Evolutionary conservation across 2,329 filamentous ascomycete genomes (phyloP).

Genomic region (Torrubiella hemipterigena): DNA sequence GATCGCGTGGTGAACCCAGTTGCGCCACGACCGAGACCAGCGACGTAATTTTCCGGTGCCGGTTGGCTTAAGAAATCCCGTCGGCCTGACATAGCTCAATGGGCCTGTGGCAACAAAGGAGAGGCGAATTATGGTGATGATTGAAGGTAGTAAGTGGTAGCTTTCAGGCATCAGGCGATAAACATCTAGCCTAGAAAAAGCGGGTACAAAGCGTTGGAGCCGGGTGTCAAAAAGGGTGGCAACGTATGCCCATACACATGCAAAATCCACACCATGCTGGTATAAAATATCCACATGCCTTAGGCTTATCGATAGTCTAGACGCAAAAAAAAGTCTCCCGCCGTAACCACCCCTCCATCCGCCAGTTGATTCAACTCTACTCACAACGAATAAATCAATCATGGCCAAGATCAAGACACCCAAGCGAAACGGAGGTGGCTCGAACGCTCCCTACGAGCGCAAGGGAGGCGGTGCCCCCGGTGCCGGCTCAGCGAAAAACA

Average conservation of each 20-base stretch:
- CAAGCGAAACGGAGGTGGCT: slow-evolving; percentile 40
- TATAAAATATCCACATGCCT: no score
- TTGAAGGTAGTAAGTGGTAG: no score
- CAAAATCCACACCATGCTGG: slow-evolving; percentile 1
- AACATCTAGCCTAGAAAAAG: no score
- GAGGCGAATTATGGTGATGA: slow-evolving; percentile 3
- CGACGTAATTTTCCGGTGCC: slow-evolving; percentile 80
- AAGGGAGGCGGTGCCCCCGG: slow-evolving; percentile 12
- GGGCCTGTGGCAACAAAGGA: neutral
- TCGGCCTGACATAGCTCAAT: slow-evolving; percentile 43
- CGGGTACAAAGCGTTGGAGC: no score
- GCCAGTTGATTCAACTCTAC: no score
- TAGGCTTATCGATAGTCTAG: slow-evolving; percentile 13
- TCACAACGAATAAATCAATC: slow-evolving; percentile 4
- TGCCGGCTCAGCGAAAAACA: slow-evolving; percentile 42
- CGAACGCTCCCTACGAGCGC: slow-evolving; percentile 30
- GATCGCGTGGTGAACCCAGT: slow-evolving; percentile 97
- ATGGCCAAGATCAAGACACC: slow-evolving; percentile 43
- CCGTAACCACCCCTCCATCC: slow-evolving; percentile 9
- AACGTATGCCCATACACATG: neutral
- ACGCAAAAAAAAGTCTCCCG: slow-evolving; percentile 13
- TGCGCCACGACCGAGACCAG: slow-evolving; percentile 91
- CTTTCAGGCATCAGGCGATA: no score
- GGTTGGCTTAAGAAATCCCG: slow-evolving; percentile 81
- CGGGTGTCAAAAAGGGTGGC: no score